Percentiles rank a stretch among this genome's conserved stretches.
Evolutionary conservation across 257 asterid genomes (phyloP).

Genomic region (Linaria vulgaris): DNA sequence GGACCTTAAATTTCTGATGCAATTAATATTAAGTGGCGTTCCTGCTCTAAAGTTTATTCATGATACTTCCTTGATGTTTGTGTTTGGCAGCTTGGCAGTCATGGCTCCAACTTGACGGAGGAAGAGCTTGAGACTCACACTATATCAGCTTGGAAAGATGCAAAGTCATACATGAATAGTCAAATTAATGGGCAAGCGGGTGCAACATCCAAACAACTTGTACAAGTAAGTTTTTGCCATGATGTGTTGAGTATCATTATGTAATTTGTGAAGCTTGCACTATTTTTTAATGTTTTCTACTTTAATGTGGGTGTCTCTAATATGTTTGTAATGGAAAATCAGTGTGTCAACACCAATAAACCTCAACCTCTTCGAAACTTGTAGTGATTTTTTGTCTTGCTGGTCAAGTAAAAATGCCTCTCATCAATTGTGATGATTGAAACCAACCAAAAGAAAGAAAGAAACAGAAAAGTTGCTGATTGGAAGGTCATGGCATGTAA

Average conservation of each 20-base stretch:
- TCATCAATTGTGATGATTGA: too few species aligned
- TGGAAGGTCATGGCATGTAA: too few species aligned
- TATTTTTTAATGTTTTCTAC: neutral
- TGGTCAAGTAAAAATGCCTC: too few species aligned
- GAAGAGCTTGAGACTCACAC: constrained; percentile 79
- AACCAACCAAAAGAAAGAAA: too few species aligned
- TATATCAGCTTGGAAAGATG: constrained; percentile 78
- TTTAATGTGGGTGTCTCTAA: too few species aligned
- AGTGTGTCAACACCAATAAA: too few species aligned
- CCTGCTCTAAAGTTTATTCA: neutral
- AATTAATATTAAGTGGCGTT: too few species aligned
- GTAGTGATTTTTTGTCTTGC: neutral
- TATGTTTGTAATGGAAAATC: too few species aligned
- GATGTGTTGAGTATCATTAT: neutral
- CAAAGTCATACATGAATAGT: constrained; percentile 45
- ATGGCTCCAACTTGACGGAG: constrained; percentile 70
- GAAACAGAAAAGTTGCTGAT: too few species aligned
- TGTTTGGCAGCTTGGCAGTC: constrained; percentile 63
- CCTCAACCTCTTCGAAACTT: neutral
- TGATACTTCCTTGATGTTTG: constrained; percentile 5
- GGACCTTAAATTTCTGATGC: neutral
- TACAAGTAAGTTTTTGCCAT: constrained; percentile 40
- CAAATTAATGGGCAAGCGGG: constrained; percentile 46
- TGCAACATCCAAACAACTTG: constrained; percentile 39
- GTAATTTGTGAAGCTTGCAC: neutral